These are phyloP conservation scores for Rusavskia elegans DNA, from an alignment of 495 filamentous ascomycete species.

Conservation along the genomic window DNA sequence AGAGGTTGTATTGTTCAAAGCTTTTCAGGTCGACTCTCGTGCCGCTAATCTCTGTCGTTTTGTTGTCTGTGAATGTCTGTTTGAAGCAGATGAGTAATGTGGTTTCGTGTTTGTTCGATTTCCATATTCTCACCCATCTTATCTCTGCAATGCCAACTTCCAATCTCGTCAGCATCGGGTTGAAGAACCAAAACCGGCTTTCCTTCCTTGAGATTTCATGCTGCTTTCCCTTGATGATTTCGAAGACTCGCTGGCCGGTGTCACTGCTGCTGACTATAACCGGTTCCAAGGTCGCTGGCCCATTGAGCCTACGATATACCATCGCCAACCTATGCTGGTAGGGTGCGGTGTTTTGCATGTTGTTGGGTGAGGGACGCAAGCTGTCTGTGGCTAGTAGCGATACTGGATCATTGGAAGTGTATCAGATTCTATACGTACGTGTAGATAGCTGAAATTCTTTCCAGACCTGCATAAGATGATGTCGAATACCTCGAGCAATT, in stretches of 20 bases:
- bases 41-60: background rate
- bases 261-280: background rate
- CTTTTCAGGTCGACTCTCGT: background rate
- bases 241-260: background rate
- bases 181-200: background rate
- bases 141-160: background rate
- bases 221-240: background rate
- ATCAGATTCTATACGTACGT: too few species aligned
- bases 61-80: background rate
- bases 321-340: background rate
- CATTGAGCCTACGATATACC: background rate
- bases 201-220: background rate
- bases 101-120: background rate
- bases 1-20: background rate
- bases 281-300: background rate
- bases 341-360: background rate
- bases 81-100: background rate
- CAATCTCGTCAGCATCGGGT: background rate
- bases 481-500: too few species aligned
- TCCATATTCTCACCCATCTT: background rate
- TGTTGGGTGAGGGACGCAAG: background rate
- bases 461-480: too few species aligned
- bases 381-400: too few species aligned
- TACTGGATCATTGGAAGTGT: too few species aligned
- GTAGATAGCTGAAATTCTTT: too few species aligned